phyloP scores from a whole-genome alignment of 345 rosid species.

The Lepidium didymum region DNA sequence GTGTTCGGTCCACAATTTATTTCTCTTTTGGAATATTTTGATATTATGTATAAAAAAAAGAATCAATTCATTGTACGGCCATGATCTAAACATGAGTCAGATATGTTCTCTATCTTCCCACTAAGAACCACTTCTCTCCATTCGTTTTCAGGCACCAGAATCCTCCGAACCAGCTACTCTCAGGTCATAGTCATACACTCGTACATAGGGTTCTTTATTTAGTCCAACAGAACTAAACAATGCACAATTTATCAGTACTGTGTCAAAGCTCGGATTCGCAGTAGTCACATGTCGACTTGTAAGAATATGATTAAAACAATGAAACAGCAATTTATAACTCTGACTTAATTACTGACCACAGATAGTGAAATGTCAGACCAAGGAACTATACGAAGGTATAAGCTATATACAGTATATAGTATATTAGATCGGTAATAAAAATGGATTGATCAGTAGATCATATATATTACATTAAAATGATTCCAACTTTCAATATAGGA shows the following conservation, averaged over 20 bases:
- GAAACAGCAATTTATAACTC: too few species aligned
- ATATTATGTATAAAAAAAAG: neutral
- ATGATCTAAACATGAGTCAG: conserved; percentile 5
- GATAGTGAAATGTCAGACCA: too few species aligned
- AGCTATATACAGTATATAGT: too few species aligned
- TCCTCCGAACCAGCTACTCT: neutral
- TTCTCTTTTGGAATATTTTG: neutral
- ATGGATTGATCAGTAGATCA: too few species aligned
- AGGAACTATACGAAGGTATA: too few species aligned
- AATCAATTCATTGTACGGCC: conserved; percentile 8
- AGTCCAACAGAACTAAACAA: neutral
- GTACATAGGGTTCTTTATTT: neutral
- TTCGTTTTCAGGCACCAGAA: neutral
- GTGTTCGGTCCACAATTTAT: conserved; percentile 5
- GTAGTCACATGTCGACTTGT: too few species aligned
- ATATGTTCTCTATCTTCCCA: conserved; percentile 18
- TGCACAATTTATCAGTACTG: neutral
- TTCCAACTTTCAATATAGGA: too few species aligned
- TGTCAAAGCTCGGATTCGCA: too few species aligned
- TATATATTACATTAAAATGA: too few species aligned
- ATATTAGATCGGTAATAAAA: too few species aligned
- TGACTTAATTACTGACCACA: too few species aligned
- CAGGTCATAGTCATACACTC: conserved; percentile 19
- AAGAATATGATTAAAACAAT: too few species aligned
- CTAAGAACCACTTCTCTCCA: conserved; percentile 13